Conservation (phyloP, 2,329 filamentous ascomycete species). For the Hymenoscyphus repandus region DNA sequence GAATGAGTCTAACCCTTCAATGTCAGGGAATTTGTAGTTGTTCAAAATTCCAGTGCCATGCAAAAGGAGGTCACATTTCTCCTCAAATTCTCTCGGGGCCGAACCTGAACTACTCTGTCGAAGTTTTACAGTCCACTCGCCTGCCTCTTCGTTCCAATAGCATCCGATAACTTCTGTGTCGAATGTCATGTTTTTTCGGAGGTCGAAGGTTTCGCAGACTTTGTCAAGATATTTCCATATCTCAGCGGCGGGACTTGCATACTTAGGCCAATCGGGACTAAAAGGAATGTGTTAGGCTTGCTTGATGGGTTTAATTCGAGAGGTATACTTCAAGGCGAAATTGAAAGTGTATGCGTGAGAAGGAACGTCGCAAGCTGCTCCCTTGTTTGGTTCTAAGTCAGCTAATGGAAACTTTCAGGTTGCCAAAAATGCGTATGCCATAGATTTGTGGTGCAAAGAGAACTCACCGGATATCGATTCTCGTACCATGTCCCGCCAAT, state of each 20-base stretch:
- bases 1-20: constrained; percentile 42
- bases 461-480: constrained; percentile 36
- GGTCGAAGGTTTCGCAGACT: constrained; percentile 42
- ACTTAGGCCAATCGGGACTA: constrained; percentile 46
- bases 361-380: constrained; percentile 19
- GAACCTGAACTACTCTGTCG: constrained; percentile 30
- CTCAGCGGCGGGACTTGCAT: constrained; percentile 53
- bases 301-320: too few species aligned
- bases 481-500: constrained; percentile 48
- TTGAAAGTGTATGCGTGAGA: constrained; percentile 37
- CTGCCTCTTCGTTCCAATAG: constrained; percentile 43
- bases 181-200: constrained; percentile 49
- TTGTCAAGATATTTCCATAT: constrained; percentile 46
- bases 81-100: constrained; percentile 18
- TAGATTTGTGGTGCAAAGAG: too few species aligned
- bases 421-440: too few species aligned
- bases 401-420: too few species aligned
- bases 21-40: constrained; percentile 40
- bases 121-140: constrained; percentile 45
- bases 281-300: too few species aligned
- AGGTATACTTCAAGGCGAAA: constrained; percentile 48
- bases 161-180: constrained; percentile 41
- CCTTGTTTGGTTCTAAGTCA: too few species aligned
- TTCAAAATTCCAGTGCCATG: constrained; percentile 25
- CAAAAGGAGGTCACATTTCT: constrained; percentile 22